Conservation (phyloP, 164 flowering plant genomes). For the Stephania yunnanensis region DNA sequence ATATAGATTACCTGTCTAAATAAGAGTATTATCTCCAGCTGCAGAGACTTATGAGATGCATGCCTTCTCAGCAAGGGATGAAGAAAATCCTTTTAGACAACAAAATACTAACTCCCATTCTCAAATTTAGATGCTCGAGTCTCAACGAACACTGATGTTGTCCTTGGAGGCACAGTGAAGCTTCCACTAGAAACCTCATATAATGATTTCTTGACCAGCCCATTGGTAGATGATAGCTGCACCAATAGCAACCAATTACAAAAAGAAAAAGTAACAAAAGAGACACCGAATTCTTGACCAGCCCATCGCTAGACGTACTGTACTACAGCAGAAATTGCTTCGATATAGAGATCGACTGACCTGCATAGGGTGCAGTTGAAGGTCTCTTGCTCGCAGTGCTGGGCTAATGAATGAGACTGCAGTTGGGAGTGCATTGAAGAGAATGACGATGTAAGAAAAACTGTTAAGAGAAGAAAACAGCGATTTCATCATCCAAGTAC, state of each 20-base stretch:
- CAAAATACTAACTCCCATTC: not conserved
- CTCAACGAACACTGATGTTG: slow-evolving; percentile 86
- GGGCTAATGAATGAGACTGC: slow-evolving; percentile 44
- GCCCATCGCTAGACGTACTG: not conserved
- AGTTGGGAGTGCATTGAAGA: slow-evolving; percentile 58
- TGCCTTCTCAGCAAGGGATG: not conserved
- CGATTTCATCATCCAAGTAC: not conserved
- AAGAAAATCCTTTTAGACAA: not conserved
- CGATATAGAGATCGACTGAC: slow-evolving; percentile 23
- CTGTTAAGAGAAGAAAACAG: slow-evolving; percentile 34
- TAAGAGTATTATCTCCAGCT: not conserved
- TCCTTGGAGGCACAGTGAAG: slow-evolving; percentile 62
- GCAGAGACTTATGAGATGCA: not conserved
- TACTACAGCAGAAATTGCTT: not conserved
- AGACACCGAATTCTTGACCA: no score
- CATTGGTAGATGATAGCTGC: slow-evolving; percentile 64
- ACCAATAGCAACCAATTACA: not conserved
- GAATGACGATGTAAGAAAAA: slow-evolving; percentile 56
- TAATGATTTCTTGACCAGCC: slow-evolving; percentile 48
- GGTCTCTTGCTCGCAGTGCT: slow-evolving; percentile 36
- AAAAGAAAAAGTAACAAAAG: not conserved
- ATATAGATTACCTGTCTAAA: no score
- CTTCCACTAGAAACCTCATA: slow-evolving; percentile 63
- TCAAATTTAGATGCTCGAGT: slow-evolving; percentile 27
- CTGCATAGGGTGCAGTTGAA: slow-evolving; percentile 81